phyloP scores from a whole-genome alignment of 1,284 basidiomycete genomes.

The Sporisorium scitamineum region DNA sequence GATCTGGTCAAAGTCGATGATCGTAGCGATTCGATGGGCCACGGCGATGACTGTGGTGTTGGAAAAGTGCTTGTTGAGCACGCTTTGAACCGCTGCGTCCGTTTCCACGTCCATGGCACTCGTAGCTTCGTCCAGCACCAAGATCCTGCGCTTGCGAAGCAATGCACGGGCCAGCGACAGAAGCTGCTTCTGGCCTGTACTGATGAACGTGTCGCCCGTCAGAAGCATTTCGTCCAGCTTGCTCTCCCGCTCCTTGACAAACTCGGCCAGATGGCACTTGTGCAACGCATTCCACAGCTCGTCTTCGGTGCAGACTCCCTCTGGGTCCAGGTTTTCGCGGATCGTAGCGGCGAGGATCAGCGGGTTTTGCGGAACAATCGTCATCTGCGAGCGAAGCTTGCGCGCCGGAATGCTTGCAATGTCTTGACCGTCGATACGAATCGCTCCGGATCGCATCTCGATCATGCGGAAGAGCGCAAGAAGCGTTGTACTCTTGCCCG shows the following conservation, averaged over 20 bases:
- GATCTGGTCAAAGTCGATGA: conserved; percentile 80
- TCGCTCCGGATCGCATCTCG: conserved; percentile 46
- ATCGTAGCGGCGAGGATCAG: conserved; percentile 62
- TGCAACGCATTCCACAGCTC: conserved; percentile 63
- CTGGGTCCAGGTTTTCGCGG: conserved; percentile 63
- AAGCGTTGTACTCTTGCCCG: conserved; percentile 59
- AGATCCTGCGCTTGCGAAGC: conserved; percentile 72
- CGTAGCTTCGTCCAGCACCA: conserved; percentile 73
- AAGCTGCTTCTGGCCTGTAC: conserved; percentile 67
- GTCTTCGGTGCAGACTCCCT: conserved; percentile 50
- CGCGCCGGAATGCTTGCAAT: conserved; percentile 26
- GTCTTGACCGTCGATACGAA: conserved; percentile 46
- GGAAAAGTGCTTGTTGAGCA: conserved; percentile 65
- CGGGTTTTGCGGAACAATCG: conserved; percentile 63
- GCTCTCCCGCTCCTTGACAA: conserved; percentile 51
- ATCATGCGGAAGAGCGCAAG: conserved; percentile 59
- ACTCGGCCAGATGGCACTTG: conserved; percentile 56
- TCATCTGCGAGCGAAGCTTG: conserved; percentile 45
- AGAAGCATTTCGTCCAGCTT: conserved; percentile 49
- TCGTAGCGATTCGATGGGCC: conserved; percentile 79
- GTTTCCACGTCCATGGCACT: conserved; percentile 51
- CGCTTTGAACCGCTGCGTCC: conserved; percentile 76
- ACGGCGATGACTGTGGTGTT: conserved; percentile 53
- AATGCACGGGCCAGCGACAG: conserved; percentile 72
- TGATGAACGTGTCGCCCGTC: conserved; percentile 37